Base-by-base conservation (phyloP, 2,329 filamentous ascomycete genomes). In the Blastomyces gilchristii region DNA sequence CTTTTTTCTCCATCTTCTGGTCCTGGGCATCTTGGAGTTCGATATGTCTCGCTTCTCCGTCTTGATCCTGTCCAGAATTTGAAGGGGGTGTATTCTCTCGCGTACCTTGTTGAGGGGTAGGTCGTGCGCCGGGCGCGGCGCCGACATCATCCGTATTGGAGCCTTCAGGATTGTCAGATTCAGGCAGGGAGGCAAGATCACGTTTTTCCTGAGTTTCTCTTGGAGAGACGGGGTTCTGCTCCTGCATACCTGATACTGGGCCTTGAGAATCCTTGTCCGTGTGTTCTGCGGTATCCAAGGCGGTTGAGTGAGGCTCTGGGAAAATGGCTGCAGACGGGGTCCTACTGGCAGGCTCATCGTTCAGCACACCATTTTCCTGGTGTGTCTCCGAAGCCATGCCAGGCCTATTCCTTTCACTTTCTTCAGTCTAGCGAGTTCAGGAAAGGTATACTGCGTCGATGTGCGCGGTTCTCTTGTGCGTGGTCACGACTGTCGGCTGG, bases 31-130 rank as follows among this genome's bases (percentile, higher is more conserved):
- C 52, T 56, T 47, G 54, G 50, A 31, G 22, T 41, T 57, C 37
- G 34, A 18, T 37, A 9, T 16, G 22, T 58, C 52, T 45, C 43
- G 58, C 39, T 56, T 62, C 43, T 7, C 22, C 56, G 54, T 63
- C 62, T 50, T 52, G 43, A 34, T 63, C 59, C 45, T 63, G 52
- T 58, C 28, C 45, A 53, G 34, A 31, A 52, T 61, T 43, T 11
- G 34, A 12, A 45, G 28, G 47, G 16, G 43, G 28, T 34, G 34
- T 31, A 7, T n/a, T 41, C 12, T 58, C 39, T 45, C 50, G 57
- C 63, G 49, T 63, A 65, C 63, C 63, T 65, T 63, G 39, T 39
- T 39, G 34, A 50, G 61, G 37, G 45, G 43, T 58, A 61, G 43
- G 50, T 53, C 34, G 58, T 58, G 37, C 14, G 39, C 49, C 39